Base-by-base conservation (phyloP, 495 filamentous ascomycete genomes). In the Acidiella bohemica region DNA sequence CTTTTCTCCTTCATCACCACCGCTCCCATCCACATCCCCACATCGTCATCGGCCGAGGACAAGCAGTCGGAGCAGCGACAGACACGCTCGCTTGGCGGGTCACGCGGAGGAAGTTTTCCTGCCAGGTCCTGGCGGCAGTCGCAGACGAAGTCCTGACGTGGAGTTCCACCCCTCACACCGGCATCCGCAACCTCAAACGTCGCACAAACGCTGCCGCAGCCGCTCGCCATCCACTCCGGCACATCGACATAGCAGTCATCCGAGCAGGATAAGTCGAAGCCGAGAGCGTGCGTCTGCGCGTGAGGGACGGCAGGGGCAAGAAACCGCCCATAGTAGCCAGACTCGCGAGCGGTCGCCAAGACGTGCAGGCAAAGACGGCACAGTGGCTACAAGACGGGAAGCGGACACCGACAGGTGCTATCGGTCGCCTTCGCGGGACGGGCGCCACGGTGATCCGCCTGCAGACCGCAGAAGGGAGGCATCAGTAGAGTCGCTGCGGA, bases 341-440 rank as follows among this genome's bases (percentile, higher is more conserved):
- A n/a, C 36, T 7, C 16, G 46, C 11, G 32, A 18, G 9, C 38
- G 39, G 23, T 43, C 46, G 24, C 32, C 39, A 29, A 39, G 36
- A 35, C 30, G 34, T 39, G 42, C 17, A 13, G 16, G 7, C 11
- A 13, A 24, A 19, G 36, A 37, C 22, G n/a, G 25, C 30, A 42
- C 13, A 10, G 44, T 36, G 38, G 38, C 39, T 17, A 13, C 24
- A 18, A 5, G 22, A 16, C 37, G 32, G 8, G 19, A 17, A 11
- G 19, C 32, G 25, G 23, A 33, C 11, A 11, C 16, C 31, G 20
- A 31, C 16, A 21, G 17, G 17, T 40, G 32, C n/a, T 20, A 49
- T 18, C 53, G 55, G 37, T 60, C 57, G 0, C 47, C 40, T n/a
- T 60, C 57, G 9, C 24, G 30, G 19, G 53, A 58, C 35, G 49